Base-by-base conservation (phyloP, 208 protist species). In the Acanthamoeba sp. region DNA sequence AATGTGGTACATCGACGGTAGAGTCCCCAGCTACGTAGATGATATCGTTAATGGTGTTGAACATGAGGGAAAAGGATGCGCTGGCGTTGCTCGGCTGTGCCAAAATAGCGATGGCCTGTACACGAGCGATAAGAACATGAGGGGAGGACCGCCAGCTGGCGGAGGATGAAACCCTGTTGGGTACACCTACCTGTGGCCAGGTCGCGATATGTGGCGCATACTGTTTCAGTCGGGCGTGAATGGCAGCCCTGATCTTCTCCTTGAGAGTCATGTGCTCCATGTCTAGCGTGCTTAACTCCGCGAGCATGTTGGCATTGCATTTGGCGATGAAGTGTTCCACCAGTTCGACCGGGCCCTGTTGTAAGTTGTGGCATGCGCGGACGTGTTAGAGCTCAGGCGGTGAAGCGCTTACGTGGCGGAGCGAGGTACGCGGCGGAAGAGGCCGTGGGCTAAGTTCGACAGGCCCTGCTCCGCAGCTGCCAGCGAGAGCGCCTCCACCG, bases 1-100 rank as follows among this genome's bases (percentile, higher is more conserved):
- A 4, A 0, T n/a, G 12, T 22, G n/a, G 50, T 89, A 89, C 82
- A 64, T 89, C 82, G 32, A 64, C 34, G 40, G 82, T 66, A 0
- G 52, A 57, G 52, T 64, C 82, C 7, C 82, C 82, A 20, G 50
- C 42, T 5, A 89, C 50, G 38, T 89, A 64, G 50, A 57, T 45
- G 16, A 89, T 89, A 48, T 89, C 82, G 48, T 89, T 64, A 32
- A 89, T 89, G 34, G 52, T 66, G 52, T 89, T 57, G 20, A 89
- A 38, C 34, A 89, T 38, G 6, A 57, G 42, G 10, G 50, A 38
- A 18, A 57, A 89, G n/a, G 82, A 57, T 9, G 52, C 64, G n/a
- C 34, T 27, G 18, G 48, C 82, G 27, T 89, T 89, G 29, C 32
- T 34, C 0, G 82, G 82, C 38, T 89, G 82, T 29, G 82, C 82